Conservation (phyloP, 2,329 filamentous ascomycete genomes). For the Talaromyces sp. region DNA sequence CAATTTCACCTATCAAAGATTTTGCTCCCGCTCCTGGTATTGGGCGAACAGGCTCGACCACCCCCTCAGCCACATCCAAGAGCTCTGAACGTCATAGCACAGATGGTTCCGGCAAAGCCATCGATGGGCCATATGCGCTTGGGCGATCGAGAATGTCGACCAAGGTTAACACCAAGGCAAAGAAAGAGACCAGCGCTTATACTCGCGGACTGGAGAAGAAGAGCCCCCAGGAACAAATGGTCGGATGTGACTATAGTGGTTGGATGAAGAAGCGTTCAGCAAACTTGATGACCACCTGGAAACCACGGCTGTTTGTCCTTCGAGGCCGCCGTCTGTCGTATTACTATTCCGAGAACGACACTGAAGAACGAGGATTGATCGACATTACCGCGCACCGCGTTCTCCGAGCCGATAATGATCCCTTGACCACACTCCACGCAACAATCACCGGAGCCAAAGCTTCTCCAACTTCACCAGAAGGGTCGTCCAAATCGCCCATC, state of each 20-base stretch:
- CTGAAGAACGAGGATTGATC: slow-evolving; percentile 89
- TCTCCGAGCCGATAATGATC: slow-evolving; percentile 87
- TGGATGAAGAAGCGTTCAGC: slow-evolving; percentile 99
- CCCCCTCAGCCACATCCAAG: slow-evolving; percentile 55
- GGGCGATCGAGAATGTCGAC: slow-evolving; percentile 47
- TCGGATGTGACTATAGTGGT: slow-evolving; percentile 83
- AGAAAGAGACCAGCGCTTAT: slow-evolving; percentile 94
- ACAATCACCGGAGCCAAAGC: slow-evolving; percentile 81
- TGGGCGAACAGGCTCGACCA: slow-evolving; percentile 69
- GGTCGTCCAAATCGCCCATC: slow-evolving; percentile 32
- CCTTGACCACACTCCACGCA: slow-evolving; percentile 83
- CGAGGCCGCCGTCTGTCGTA: slow-evolving; percentile 88
- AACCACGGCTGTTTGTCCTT: slow-evolving; percentile 89
- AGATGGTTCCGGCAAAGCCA: slow-evolving; percentile 50
- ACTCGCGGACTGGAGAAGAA: slow-evolving; percentile 79
- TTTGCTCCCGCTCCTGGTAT: slow-evolving; percentile 61
- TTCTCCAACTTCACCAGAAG: slow-evolving; percentile 51
- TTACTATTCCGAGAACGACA: slow-evolving; percentile 91
- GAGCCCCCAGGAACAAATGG: slow-evolving; percentile 74
- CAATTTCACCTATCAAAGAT: slow-evolving; percentile 46
- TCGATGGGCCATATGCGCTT: slow-evolving; percentile 44
- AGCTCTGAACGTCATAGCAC: slow-evolving; percentile 78
- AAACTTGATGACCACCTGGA: slow-evolving; percentile 96
- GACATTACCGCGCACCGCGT: slow-evolving; percentile 97
- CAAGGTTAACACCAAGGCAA: slow-evolving; percentile 58